Evolutionary conservation across 1,284 basidiomycete species (phyloP), one percentile per base, ranked within the genome.

Genomic region (Waitea zeae): DNA sequence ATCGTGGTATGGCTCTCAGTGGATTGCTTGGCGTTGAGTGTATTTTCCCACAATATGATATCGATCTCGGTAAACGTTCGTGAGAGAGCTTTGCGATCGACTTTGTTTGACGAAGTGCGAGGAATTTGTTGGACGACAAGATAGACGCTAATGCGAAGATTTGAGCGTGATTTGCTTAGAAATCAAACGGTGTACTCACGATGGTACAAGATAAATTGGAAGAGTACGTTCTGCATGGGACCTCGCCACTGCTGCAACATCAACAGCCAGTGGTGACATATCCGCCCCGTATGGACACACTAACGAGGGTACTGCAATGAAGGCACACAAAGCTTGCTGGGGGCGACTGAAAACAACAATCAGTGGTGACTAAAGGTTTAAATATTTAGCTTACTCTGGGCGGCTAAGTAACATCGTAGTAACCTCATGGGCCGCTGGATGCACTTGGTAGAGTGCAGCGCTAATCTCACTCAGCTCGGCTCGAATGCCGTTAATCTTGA

Each of bases 381-480:
- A n/a, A n/a, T n/a, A n/a, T n/a, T n/a, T n/a, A n/a, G n/a, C 24
- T 9, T n/a, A 26, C 24, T 26, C 24, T 26, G 7, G 7, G 9
- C 24, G 7, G 9, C n/a, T 7, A 7, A 26, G 9, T 7, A 26
- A n/a, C 7, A 26, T 7, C 7, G 49, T 37, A 6, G 36, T 28
- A 47, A 47, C 35, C 44, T 49, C 42, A 48, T 45, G 30, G 33
- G 38, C 26, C 38, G 36, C 20, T 41, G 45, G 34, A 42, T 44
- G 50, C 17, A 31, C 37, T 15, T 20, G 12, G 28, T 35, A 46
- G 36, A 56, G 43, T 12, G 50, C 46, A n/a, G 53, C 50, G 31
- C 52, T 55, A 43, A 56, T 55, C 39, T 56, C 53, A 33, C 49
- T 43, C 14, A 54, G 44, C 45, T 56, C 54, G 36, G 55, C 51